Evolutionary conservation across 495 filamentous ascomycete genomes (phyloP).

Genomic region (Antarctomyces pellizariae): DNA sequence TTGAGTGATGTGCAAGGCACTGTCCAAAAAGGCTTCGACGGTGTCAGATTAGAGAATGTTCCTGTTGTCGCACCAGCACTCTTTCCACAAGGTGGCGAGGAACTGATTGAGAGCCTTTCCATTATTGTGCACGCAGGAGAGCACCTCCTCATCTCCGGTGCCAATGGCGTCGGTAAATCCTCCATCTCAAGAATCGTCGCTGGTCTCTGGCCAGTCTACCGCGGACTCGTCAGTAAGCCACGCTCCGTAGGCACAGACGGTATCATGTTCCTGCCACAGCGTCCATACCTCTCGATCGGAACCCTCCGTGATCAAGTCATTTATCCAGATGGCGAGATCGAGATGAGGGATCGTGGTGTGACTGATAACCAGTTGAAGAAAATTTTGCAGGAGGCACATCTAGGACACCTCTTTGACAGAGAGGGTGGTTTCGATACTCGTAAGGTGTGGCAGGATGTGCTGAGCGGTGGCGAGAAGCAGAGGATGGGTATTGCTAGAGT

Average conservation of each 20-base stretch:
- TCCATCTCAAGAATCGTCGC: constrained; percentile 76
- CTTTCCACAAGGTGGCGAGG: constrained; percentile 68
- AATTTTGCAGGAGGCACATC: constrained; percentile 56
- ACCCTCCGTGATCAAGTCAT: constrained; percentile 94
- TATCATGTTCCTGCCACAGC: constrained; percentile 94
- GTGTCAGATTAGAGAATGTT: constrained; percentile 79
- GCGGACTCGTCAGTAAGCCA: constrained; percentile 67
- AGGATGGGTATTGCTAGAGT: constrained; percentile 73
- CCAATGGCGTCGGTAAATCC: constrained; percentile 87
- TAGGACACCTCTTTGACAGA: constrained; percentile 73
- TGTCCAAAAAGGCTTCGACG: constrained; percentile 80
- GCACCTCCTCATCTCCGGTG: constrained; percentile 81
- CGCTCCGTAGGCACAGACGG: constrained; percentile 62
- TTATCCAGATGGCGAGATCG: constrained; percentile 83
- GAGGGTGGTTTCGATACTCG: constrained; percentile 93
- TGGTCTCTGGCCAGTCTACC: constrained; percentile 90
- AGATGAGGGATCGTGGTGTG: constrained; percentile 67
- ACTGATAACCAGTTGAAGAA: constrained; percentile 48
- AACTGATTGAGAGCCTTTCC: constrained; percentile 69
- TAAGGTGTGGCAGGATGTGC: constrained; percentile 96
- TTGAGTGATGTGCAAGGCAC: constrained; percentile 81
- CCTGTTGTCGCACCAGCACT: constrained; percentile 74
- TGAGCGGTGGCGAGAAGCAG: constrained; percentile 97
- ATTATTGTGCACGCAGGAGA: constrained; percentile 75
- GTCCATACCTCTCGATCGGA: constrained; percentile 83